Base-by-base conservation (phyloP, 2,329 filamentous ascomycete genomes). In the Xylaria multiplex region DNA sequence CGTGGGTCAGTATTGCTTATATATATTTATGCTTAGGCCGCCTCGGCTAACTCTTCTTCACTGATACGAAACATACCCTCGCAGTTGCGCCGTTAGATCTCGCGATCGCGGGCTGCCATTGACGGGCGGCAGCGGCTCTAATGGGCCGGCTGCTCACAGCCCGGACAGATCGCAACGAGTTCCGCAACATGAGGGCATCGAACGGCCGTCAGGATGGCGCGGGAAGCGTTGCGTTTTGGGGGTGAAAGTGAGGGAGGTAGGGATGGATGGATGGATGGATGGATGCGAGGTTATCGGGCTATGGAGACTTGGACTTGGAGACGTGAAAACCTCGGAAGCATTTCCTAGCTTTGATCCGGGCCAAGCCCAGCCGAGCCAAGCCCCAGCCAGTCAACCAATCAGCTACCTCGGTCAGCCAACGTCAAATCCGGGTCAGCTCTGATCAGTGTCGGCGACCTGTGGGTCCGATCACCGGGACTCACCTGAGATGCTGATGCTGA, bases 141-240 rank as follows among this genome's bases (percentile, higher is more conserved):
- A 81, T 74, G 76, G 86, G 82, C 81, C 82, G 84, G 78, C 81
- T 81, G 81, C 84, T 82, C 78, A 88, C 80, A 75, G 84, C 82
- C 83, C 83, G 87, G 77, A 85, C 85, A 79, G 88, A 88, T 82
- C 84, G 86, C 82, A 90, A 81, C 80, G 88, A 89, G 79, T 86
- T 87, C 83, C 88, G 88, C 86, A 90, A 85, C 88, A 90, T 90
- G 83, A 83, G 83, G 81, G 81, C 82, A 82, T 83, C 79, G 74
- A 74, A 68, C 42, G 62, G 70, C 73, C 73, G 71, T 71, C 69
- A 68, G 64, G 61, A 59, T 67, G 73, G 74, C 69, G 72, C 69
- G 62, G 67, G 54, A 40, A 46, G 40, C 69, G 72, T 72, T 71
- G 69, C 71, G 66, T 57, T 8, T 62, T 70, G 52, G 66, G 27